These are phyloP conservation scores for Metarhizium brunneum DNA, from an alignment of 2,329 filamentous ascomycete genomes.

Conservation along the genomic window DNA sequence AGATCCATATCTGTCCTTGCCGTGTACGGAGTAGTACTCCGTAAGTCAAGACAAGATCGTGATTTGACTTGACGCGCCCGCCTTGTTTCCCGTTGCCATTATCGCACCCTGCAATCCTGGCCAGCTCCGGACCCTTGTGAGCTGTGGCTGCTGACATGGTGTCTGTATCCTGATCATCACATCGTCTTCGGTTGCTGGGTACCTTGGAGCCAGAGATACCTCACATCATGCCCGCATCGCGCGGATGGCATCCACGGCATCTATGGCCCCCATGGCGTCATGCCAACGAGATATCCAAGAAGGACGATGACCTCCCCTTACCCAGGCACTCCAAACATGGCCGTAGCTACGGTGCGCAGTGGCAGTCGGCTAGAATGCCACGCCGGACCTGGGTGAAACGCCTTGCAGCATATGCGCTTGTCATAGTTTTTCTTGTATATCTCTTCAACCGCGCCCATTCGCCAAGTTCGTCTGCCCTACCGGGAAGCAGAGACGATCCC, in stretches of 20 bases:
- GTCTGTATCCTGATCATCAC: too few relatives aligned
- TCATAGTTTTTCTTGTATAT: constrained; percentile 47
- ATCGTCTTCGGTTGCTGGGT: too few relatives aligned
- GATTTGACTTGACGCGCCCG: too few relatives aligned
- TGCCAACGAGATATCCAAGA: constrained; percentile 50
- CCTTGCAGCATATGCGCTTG: constrained; percentile 34
- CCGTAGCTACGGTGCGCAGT: constrained; percentile 16
- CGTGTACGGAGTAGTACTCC: too few relatives aligned
- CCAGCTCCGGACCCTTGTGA: not conserved
- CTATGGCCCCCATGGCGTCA: constrained; percentile 29
- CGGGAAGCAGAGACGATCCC: not conserved
- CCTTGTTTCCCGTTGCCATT: too few relatives aligned
- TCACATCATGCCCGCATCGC: constrained; percentile 4
- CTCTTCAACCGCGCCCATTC: constrained; percentile 12
- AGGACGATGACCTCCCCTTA: constrained; percentile 44
- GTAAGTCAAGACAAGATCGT: too few relatives aligned
- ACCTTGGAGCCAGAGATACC: not conserved
- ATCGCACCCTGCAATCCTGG: too few relatives aligned
- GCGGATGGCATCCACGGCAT: constrained; percentile 17
- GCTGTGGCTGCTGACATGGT: not conserved
- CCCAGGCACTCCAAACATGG: constrained; percentile 12
- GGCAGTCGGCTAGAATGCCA: constrained; percentile 33
- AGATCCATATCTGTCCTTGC: too few relatives aligned
- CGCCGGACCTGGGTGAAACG: constrained; percentile 47
- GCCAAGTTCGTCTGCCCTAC: constrained; percentile 14